Evolutionary conservation across 805 yeast species (phyloP).

Genomic region (Kurtzmaniella fragi): DNA sequence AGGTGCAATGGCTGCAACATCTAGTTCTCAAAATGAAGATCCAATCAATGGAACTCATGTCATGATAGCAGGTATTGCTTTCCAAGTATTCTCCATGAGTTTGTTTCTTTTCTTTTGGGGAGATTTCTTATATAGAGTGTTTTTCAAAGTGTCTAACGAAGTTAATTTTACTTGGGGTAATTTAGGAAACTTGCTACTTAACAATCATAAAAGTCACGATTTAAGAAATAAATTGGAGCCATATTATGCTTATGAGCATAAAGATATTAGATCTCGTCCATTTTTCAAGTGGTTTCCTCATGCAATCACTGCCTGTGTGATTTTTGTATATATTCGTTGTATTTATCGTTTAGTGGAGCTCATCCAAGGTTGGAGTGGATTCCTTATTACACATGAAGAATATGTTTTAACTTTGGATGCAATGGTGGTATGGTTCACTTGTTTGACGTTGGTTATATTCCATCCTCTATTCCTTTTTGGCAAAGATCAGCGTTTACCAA

Average conservation of each 20-base stretch:
- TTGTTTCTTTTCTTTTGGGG: constrained; percentile 50
- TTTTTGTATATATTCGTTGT: constrained; percentile 61
- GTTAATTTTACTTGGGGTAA: constrained; percentile 20
- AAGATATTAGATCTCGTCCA: constrained; percentile 25
- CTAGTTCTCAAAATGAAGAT: constrained; percentile 24
- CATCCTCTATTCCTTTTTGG: constrained; percentile 64
- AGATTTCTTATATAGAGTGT: constrained; percentile 41
- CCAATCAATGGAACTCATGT: constrained; percentile 51
- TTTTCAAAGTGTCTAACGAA: constrained; percentile 19
- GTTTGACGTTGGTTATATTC: constrained; percentile 25
- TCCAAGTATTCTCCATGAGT: constrained; percentile 70
- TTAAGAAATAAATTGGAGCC: constrained; percentile 16
- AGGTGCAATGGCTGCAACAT: constrained; percentile 64
- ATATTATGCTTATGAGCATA: constrained; percentile 30
- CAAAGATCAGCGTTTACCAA: constrained; percentile 27
- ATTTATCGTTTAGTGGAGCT: constrained; percentile 71
- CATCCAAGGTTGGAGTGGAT: constrained; percentile 67
- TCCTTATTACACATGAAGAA: constrained; percentile 44
- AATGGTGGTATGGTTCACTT: constrained; percentile 20
- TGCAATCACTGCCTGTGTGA: constrained; percentile 42
- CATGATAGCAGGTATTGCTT: constrained; percentile 74
- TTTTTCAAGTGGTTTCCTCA: constrained; percentile 41
- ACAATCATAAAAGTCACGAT: constrained; percentile 13
- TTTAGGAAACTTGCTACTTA: constrained; percentile 16
- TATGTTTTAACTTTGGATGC: constrained; percentile 38